Base-by-base conservation (phyloP, 441 rosid genomes). In the Euphorbia corollata region DNA sequence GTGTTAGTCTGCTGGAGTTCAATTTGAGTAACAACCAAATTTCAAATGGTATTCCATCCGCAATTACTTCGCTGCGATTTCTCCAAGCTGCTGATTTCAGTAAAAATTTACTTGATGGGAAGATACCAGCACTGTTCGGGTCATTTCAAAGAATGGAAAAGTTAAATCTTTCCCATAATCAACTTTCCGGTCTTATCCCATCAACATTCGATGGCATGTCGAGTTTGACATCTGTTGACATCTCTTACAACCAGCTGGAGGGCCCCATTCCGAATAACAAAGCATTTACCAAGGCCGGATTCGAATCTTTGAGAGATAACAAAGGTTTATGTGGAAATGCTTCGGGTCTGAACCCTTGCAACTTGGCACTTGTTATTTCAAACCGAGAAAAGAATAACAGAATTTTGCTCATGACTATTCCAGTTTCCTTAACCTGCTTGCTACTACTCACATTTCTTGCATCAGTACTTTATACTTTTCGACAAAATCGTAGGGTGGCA, bases 261-360 rank as follows among this genome's bases (percentile, higher is more conserved):
- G 53, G 53, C 18, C 19, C 53, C 2, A 11, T 48, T 48, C 53
- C 53, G 12, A n/a, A 16, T 3, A 48, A n/a, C 53, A 48, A 48
- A 48, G 53, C 53, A 11, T 48, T 48, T 12, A 48, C n/a, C 3
- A 19, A 48, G 53, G 53, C 53, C 2, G 53, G 19, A 48, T 48
- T 48, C 6, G 53, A 48, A 16, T 48, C 53, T 15, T n/a, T 48
- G 53, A 48, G 53, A 12, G 15, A 48, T 48, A 48, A 48, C 53
- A 48, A 48, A 12, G 53, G n/a, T 48, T 48, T 48, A 48, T 48
- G 53, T 16, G 53, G 53, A 48, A 48, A 48, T 48, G 53, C n/a
- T 48, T 48, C 53, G 1, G 53, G 53, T 48, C 53, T 48, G 19
- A 48, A 48, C 6, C 53, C 53, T 48, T 48, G 53, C 19, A 48